phyloP scores from a whole-genome alignment of 192 early-diverging fungal genomes.

The Coemansia sp. region DNA sequence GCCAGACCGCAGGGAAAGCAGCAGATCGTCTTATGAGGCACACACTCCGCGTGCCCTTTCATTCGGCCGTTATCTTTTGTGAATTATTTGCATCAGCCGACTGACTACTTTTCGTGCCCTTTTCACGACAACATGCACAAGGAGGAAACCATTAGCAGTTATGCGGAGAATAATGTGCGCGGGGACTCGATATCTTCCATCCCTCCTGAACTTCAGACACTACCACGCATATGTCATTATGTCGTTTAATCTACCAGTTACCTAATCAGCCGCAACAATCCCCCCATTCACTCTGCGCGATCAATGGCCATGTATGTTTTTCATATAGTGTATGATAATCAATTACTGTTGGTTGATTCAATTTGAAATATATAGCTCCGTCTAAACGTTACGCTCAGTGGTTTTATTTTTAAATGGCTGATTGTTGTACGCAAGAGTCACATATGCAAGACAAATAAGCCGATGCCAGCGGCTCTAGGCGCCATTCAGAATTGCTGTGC shows the following conservation, averaged over 20 bases:
- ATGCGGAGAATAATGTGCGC: too few species aligned
- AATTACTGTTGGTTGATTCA: neutral
- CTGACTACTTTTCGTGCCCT: neutral
- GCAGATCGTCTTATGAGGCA: neutral
- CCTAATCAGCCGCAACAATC: too few species aligned
- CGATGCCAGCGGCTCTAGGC: neutral
- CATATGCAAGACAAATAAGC: neutral
- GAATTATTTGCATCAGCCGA: neutral
- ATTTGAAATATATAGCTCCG: neutral
- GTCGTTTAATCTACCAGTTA: too few species aligned
- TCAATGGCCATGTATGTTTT: neutral
- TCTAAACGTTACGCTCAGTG: neutral
- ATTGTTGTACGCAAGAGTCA: neutral
- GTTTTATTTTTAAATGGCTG: neutral
- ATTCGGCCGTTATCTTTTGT: neutral
- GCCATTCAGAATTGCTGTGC: slow-evolving; percentile 25
- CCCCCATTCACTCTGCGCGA: neutral
- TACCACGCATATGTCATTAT: too few species aligned
- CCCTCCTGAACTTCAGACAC: too few species aligned
- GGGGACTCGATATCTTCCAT: neutral
- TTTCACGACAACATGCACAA: too few species aligned
- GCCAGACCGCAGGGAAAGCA: neutral
- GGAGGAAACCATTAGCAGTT: too few species aligned
- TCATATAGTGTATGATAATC: neutral
- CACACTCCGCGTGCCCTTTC: neutral